Base-by-base conservation (phyloP, 1,284 basidiomycete genomes). In the Irpex sp. region DNA sequence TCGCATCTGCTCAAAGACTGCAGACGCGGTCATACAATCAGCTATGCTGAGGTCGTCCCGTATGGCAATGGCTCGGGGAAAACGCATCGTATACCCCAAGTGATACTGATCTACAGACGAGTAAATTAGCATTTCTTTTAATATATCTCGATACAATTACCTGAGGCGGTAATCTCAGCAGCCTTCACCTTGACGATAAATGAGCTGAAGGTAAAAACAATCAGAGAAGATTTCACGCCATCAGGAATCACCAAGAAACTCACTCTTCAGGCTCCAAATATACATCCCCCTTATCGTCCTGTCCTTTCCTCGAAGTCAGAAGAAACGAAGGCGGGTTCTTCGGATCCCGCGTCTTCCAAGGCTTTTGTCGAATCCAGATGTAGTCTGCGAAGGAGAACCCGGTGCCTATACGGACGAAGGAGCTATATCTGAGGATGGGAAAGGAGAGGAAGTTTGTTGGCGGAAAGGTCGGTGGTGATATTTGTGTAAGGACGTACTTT, bases 101-200 rank as follows among this genome's bases (percentile, higher is more conserved):
- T 88, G 85, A 67, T 91, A 93, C 64, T 83, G 83, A 67, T 89
- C 90, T 91, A 56, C 58, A 23, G 59, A 48, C 42, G 37, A 37
- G 37, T 10, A 5, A 9, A 36, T 35, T 1, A 23, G 23, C 7
- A 2, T 33, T 7, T 18, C 16, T 54, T 8, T 16, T 2, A 54
- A 3, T 54, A 18, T 4, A 16, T 18, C 5, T n/a, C 47, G 54
- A 16, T 6, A 21, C 8, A 67, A 77, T 66, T 60, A 87, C 93
- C 88, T 18, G 91, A 83, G 10, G 80, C 76, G 1, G 85, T 85
- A 58, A 97, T 91, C 71, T 96, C 94, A 0, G 94, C 90, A 0
- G 92, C 95, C 73, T 97, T 97, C 60, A 97, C 84, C 67, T 90
- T 90, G 64, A 97, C 66, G 37, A 97, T 89, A 73, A 94, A 94